Conservation (phyloP, 2,329 filamentous ascomycete species). For the Colletotrichum tabaci region DNA sequence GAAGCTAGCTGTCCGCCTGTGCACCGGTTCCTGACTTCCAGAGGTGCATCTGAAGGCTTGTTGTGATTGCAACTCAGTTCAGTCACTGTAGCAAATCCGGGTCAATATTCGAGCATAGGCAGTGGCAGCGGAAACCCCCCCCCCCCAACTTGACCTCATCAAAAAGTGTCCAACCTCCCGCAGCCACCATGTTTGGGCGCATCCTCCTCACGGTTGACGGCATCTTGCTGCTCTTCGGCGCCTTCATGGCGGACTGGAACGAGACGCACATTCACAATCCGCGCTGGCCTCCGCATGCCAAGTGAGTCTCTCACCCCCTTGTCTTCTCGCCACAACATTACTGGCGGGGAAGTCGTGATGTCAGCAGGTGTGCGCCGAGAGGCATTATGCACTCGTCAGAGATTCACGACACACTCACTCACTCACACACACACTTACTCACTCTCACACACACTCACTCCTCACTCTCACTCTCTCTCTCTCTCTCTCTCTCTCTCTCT, state of each 20-base stretch:
- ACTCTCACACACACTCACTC: too few species aligned
- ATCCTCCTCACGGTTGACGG: constrained; percentile 58
- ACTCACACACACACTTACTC: too few species aligned
- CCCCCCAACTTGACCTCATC: background rate
- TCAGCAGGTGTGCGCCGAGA: background rate
- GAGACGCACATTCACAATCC: constrained; percentile 61
- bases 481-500: too few species aligned
- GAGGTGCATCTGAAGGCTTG: background rate
- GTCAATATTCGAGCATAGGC: background rate
- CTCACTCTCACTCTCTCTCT: too few species aligned
- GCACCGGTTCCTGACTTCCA: too few species aligned
- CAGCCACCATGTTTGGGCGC: constrained; percentile 52
- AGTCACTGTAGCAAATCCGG: background rate
- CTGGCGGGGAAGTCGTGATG: background rate
- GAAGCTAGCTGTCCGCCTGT: background rate
- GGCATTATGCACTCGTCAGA: background rate
- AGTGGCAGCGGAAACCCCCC: background rate
- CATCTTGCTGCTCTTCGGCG: constrained; percentile 54
- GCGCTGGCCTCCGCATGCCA: constrained; percentile 62
- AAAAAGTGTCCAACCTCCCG: background rate
- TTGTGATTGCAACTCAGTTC: background rate
- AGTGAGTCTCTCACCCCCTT: constrained; percentile 48
- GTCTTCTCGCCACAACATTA: background rate
- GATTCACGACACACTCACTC: too few species aligned
- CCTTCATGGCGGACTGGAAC: constrained; percentile 57